A percentile compares a stretch with the other conserved stretches of the same genome.
phyloP scores from a whole-genome alignment of 345 rosid genomes.

The Syzygium grande region DNA sequence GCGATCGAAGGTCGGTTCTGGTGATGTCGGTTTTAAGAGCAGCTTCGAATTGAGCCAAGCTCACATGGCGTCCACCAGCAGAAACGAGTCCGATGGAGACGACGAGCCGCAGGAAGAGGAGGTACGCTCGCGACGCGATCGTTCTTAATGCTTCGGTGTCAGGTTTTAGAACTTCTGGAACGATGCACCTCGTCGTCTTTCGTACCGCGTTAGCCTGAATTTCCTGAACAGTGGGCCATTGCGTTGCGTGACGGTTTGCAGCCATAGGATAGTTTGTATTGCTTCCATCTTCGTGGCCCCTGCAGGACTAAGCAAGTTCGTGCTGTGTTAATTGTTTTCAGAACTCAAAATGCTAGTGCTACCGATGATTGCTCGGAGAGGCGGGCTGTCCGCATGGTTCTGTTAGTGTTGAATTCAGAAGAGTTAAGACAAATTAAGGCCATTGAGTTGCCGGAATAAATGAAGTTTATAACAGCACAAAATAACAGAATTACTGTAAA shows the following conservation, averaged over 20 bases:
- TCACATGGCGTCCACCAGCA: conserved; percentile 64
- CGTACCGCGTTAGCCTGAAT: neutral
- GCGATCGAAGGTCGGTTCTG: neutral
- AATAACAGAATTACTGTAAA: neutral
- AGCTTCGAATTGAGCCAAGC: neutral
- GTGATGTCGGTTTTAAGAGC: neutral
- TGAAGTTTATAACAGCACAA: neutral
- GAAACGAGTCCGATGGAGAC: conserved; percentile 24
- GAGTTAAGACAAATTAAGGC: neutral
- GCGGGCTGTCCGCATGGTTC: neutral
- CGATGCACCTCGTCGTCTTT: neutral
- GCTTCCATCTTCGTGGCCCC: neutral
- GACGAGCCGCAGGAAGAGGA: conserved; percentile 30
- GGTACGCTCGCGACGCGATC: neutral
- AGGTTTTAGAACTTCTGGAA: neutral
- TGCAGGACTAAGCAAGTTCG: neutral
- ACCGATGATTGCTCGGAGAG: neutral
- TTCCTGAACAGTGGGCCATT: neutral
- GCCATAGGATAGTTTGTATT: neutral
- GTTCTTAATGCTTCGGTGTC: neutral
- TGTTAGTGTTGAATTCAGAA: neutral
- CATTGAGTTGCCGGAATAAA: neutral
- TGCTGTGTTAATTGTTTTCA: neutral
- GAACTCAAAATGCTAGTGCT: neutral
- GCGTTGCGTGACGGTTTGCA: neutral